These are phyloP conservation scores for Candida tammaniensis DNA, from an alignment of 805 yeast species.

Conservation along the genomic window DNA sequence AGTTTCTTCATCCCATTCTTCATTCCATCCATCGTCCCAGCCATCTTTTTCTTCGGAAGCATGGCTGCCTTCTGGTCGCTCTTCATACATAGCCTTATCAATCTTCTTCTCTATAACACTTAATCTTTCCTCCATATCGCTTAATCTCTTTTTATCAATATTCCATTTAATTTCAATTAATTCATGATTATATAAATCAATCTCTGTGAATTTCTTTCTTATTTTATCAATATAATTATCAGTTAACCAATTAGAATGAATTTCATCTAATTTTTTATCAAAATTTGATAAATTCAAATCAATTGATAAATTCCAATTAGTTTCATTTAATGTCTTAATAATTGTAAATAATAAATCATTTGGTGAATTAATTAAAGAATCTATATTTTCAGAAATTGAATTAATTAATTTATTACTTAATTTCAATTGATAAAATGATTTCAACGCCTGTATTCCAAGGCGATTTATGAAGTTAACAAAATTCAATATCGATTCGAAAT, in stretches of 20 bases:
- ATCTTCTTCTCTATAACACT: conserved; percentile 12
- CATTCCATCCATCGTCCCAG: conserved; percentile 23
- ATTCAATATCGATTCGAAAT: conserved; percentile 21
- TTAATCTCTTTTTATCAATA: conserved; percentile 10
- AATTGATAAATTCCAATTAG: conserved; percentile 26
- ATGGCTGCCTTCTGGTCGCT: too few relatives aligned
- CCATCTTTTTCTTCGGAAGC: conserved; percentile 15
- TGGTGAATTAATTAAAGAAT: conserved; percentile 16
- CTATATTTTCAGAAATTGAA: conserved; percentile 30
- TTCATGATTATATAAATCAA: conserved; percentile 9
- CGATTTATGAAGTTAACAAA: conserved; percentile 31
- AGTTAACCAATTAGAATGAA: conserved; percentile 30
- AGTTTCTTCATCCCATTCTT: conserved; percentile 12
- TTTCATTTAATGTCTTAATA: conserved; percentile 14
- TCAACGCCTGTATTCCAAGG: conserved; percentile 19
- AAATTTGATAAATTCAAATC: conserved; percentile 15
- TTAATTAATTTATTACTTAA: conserved; percentile 28
- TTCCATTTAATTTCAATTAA: conserved; percentile 15
- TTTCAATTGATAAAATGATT: conserved; percentile 20
- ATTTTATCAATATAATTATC: conserved; percentile 32
- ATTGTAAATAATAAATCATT: conserved; percentile 8
- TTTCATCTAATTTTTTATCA: conserved; percentile 22
- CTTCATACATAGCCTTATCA: conserved; percentile 5
- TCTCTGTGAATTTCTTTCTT: conserved; percentile 17
- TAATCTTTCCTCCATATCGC: conserved; percentile 10